These are phyloP conservation scores for Fusarium hainanense DNA, from an alignment of 2,329 filamentous ascomycete species.

Conservation along the genomic window DNA sequence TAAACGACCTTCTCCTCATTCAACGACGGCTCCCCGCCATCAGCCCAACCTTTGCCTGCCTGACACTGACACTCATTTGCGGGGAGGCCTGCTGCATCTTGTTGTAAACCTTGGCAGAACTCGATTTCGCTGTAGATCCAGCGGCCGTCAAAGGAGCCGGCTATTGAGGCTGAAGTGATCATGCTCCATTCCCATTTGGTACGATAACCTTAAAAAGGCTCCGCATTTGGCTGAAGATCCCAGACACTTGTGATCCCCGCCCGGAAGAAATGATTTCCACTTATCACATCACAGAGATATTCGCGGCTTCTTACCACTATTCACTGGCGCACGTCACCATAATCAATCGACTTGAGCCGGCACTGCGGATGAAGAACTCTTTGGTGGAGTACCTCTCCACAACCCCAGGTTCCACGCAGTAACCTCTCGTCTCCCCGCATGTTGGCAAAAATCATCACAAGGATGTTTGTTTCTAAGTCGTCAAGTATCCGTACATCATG, in stretches of 20 bases:
- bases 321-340: slow-evolving; percentile 6
- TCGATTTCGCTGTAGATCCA: slow-evolving; percentile 22
- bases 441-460: slow-evolving; percentile 19
- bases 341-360: slow-evolving; percentile 11
- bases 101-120: slow-evolving; percentile 30
- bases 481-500: neutral
- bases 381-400: slow-evolving; percentile 40
- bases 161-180: slow-evolving; percentile 34
- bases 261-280: slow-evolving; percentile 37
- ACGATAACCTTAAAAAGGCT: slow-evolving; percentile 31
- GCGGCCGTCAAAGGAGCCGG: slow-evolving; percentile 21
- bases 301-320: slow-evolving; percentile 1
- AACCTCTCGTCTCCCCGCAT: slow-evolving; percentile 41
- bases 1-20: slow-evolving; percentile 32
- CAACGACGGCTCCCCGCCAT: slow-evolving; percentile 22
- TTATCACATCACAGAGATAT: slow-evolving; percentile 25
- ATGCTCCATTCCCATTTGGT: slow-evolving; percentile 23
- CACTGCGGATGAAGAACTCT: slow-evolving; percentile 17
- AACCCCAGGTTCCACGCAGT: slow-evolving; percentile 39
- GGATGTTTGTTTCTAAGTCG: slow-evolving; percentile 7
- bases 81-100: slow-evolving; percentile 25
- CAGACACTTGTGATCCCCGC: slow-evolving; percentile 20
- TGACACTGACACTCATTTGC: slow-evolving; percentile 15
- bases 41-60: slow-evolving; percentile 5
- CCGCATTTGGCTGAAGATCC: slow-evolving; percentile 16